Conservation (phyloP, 208 protist genomes). For the Sergeia podlipaevii region DNA sequence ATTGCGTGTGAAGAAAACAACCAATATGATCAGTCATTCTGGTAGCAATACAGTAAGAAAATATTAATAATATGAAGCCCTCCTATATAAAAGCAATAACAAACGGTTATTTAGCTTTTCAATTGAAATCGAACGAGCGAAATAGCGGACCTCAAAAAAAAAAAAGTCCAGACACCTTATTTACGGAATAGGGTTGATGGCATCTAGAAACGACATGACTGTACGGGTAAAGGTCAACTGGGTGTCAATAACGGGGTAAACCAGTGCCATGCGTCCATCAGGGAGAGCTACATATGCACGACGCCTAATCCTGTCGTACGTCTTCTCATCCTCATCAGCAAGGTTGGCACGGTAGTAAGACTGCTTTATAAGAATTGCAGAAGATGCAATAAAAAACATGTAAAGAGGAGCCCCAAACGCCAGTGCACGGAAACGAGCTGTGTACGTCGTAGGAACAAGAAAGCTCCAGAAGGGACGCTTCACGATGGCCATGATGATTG, state of each 20-base stretch:
- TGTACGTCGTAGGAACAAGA: conserved; percentile 69
- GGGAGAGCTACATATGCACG: conserved; percentile 88
- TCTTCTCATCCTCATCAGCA: conserved; percentile 71
- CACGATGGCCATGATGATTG: conserved; percentile 24
- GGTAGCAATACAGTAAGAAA: no score
- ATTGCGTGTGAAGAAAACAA: no score
- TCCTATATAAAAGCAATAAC: no score
- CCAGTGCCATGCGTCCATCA: conserved; percentile 87
- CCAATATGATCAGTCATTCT: no score
- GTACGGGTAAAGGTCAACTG: conserved; percentile 71
- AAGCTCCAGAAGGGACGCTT: conserved; percentile 80
- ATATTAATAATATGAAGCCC: no score
- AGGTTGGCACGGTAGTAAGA: conserved; percentile 82
- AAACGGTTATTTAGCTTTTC: no score
- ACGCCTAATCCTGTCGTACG: conserved; percentile 86
- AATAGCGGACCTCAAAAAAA: not conserved
- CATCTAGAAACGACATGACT: conserved; percentile 78
- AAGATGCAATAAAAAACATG: conserved; percentile 64
- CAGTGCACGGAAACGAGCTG: conserved; percentile 61
- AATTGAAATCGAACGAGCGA: no score
- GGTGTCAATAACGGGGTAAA: conserved; percentile 88
- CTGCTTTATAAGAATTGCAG: conserved; percentile 79
- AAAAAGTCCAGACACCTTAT: not conserved
- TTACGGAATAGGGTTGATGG: conserved; percentile 84
- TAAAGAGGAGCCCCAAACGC: conserved; percentile 63